Conservation (phyloP, 164 flowering plant species). For the Dillenia suffruticosa region DNA sequence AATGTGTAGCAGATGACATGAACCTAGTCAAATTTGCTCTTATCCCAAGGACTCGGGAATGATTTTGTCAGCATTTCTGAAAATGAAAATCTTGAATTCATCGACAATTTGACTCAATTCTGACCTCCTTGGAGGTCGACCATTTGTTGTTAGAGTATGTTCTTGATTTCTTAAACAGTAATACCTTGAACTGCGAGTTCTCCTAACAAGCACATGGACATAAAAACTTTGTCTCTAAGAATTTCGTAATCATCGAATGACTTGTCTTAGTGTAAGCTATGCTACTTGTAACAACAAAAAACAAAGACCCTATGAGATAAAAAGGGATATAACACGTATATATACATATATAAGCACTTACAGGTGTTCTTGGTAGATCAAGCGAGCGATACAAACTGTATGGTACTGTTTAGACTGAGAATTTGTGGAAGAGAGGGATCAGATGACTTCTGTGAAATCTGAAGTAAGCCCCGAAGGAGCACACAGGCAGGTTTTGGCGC, state of each 20-base stretch:
- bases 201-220: slow-evolving; percentile 8
- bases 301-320: slow-evolving; percentile 2
- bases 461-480: slow-evolving; percentile 20
- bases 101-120: neutral
- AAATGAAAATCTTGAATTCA: neutral
- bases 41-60: neutral
- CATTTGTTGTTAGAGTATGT: too few species aligned
- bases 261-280: slow-evolving; percentile 2
- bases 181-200: neutral
- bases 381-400: neutral
- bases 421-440: slow-evolving; percentile 17
- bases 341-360: neutral
- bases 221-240: slow-evolving; percentile 4
- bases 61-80: neutral
- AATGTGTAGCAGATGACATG: neutral
- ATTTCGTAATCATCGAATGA: slow-evolving; percentile 16
- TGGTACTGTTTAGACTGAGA: neutral
- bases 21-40: neutral
- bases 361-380: neutral
- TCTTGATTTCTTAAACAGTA: neutral
- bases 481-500: slow-evolving; percentile 6
- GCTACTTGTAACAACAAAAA: slow-evolving; percentile 1
- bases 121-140: too few species aligned
- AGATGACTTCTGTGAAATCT: slow-evolving; percentile 19
- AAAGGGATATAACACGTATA: neutral